Base-by-base conservation (phyloP, 1,284 basidiomycete genomes). In the Papiliotrema terrestris region DNA sequence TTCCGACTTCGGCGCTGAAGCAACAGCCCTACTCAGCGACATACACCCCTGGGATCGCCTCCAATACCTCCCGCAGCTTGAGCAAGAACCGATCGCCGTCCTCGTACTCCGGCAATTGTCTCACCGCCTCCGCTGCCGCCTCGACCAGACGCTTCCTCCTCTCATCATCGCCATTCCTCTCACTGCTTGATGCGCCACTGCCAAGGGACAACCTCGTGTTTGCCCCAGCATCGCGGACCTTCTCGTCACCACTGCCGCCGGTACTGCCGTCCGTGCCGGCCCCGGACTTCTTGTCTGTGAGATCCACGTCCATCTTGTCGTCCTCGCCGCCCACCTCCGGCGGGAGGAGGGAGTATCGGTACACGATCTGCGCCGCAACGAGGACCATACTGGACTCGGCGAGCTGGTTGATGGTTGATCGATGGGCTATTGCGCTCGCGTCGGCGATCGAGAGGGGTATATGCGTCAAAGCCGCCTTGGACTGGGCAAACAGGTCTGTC, bases 401-500 rank as follows among this genome's bases (percentile, higher is more conserved):
- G 14, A 47, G 23, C 23, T 47, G 45, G n/a, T n/a, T 23, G n/a
- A 47, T 17, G 6, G 39, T 41, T 15, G 39, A n/a, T 41, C 39
- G 23, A 15, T n/a, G 26, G n/a, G 43, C 19, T 45, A 35, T 11
- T 26, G 29, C 45, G 9, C 29, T 8, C 29, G n/a, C n/a, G 26
- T n/a, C 45, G 14, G 26, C 15, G n/a, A 17, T 22, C 23, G 19
- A 14, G 23, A 25, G 43, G 3, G 43, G 23, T 22, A 20, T 14
- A n/a, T 29, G n/a, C 17, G 26, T n/a, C 25, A 36, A 9, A 17
- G n/a, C 26, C 25, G 25, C 17, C 13, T 29, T 32, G 87, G 81
- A 13, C 89, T 76, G 1, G 87, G 91, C 23, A 9, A 9, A 41
- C 86, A 91, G 55, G 89, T 79, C 3, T 88, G 91, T 5, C 86